Base-by-base conservation (phyloP, 2,329 filamentous ascomycete species). In the Alternaria infectoria region DNA sequence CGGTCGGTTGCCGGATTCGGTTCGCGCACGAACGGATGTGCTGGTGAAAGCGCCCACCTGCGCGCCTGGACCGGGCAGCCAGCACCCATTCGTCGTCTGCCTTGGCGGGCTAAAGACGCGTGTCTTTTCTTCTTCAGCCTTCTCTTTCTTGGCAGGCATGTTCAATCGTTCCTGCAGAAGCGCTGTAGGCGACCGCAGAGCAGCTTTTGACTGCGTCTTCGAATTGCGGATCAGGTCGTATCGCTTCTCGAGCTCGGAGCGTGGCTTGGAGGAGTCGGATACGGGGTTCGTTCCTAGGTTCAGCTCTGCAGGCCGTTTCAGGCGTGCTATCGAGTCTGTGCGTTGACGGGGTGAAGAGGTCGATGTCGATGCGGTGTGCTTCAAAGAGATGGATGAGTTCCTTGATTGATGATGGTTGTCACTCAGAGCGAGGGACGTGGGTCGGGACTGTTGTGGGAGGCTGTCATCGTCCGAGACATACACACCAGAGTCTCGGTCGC, bases 181-280 rank as follows among this genome's bases (percentile, higher is more conserved):
- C 44, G 74, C 63, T n/a, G 76, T 78, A 2, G 77, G 75, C 2
- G 77, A 79, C 5, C 74, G 71, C 15, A 79, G 57, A 2, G 74
- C 69, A 3, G 74, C 75, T 63, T 72, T 75, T 0, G 69, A 70
- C 17, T 70, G 71, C 5, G 73, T 74, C 26, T 70, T 70, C 9
- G 75, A 77, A 49, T 77, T 77, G 7, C 75, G 74, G 25, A 79
- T 74, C 9, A 77, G 26, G 19, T 74, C 74, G 57, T 69, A 74
- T 2, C 75, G 73, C 54, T 70, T 58, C 40, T 79, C 75, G 21
- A 79, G 75, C 54, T 79, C 75, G 5, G 76, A 75, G 54, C 69
- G 69, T 9, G 74, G 73, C 57, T 71, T 74, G 13, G 62, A 44
- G 3, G 62, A 11, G 11, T 65, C 47, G n/a, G 46, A 6, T 6